Base-by-base conservation (phyloP, 2,329 filamentous ascomycete species). In the Colletotrichum sp. region DNA sequence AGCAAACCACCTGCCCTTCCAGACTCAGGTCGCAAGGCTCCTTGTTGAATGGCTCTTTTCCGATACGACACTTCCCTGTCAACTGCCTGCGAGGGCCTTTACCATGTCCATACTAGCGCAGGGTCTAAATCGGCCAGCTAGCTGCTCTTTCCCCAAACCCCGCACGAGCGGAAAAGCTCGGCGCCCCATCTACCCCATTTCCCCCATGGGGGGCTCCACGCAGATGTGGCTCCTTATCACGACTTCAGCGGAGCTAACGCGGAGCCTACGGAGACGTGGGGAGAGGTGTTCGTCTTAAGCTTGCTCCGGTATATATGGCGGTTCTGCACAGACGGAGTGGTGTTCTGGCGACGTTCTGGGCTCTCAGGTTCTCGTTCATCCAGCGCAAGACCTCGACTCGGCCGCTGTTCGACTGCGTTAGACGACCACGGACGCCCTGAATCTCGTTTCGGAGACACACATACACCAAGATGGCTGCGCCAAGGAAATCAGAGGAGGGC, bases 111-210 rank as follows among this genome's bases (percentile, higher is more conserved):
- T 44, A 70, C 59, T 70, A 74, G 71, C 34, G 71, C 66, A 64
- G 71, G 71, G 71, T 74, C 59, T 32, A 49, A 74, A 64, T 70
- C 44, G 15, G 44, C 36, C 36, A 55, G 34, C 65, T 18, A 24
- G 28, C 24, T 44, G n/a, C 18, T 10, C n/a, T 67, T 21, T 52
- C 44, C 71, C 71, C 49, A 69, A 74, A 64, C 71, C 71, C 71
- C 71, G 71, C 71, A 70, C 71, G 44, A 70, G 62, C 71, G 71
- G 71, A 74, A 74, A 74, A 74, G 71, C 71, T 74, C 57, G 71
- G 71, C 71, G 59, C 71, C 66, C 71, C 71, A 70, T 70, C 52
- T 69, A 24, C 55, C 16, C 30, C 71, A 68, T 57, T 9, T 36
- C 71, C 71, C 71, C 71, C 71, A 74, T 65, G 71, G 71, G 71